Percentiles rank a stretch among this genome's conserved stretches.
Conservation (phyloP, 176 grass and related monocot species). For the Lolium rigidum region DNA sequence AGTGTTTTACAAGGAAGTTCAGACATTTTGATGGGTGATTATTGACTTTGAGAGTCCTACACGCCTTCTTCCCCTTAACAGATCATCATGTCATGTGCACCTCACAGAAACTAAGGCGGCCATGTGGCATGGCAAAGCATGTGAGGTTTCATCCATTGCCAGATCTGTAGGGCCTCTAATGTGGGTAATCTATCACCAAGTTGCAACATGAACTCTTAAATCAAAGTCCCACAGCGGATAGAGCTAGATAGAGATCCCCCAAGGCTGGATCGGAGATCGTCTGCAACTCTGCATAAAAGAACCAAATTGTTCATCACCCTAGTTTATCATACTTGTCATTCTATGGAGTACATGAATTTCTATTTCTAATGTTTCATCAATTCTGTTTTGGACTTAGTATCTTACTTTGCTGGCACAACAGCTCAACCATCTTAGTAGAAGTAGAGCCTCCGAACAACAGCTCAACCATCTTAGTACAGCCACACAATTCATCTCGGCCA, state of each 20-base stretch:
- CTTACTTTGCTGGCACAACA: constrained; percentile 18
- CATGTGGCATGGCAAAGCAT: constrained; percentile 48
- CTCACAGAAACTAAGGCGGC: constrained; percentile 21
- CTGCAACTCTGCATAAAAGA: constrained; percentile 1
- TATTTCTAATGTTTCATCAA: constrained; percentile 18
- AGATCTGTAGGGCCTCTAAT: constrained; percentile 45
- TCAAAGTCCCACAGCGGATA: background rate
- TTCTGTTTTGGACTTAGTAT: constrained; percentile 19
- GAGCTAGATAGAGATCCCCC: background rate
- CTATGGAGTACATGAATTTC: background rate
- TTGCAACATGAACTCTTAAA: constrained; percentile 36
- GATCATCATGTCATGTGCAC: constrained; percentile 56
- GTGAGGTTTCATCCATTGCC: constrained; percentile 50
- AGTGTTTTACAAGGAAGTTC: constrained; percentile 49
- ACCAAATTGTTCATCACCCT: constrained; percentile 7
- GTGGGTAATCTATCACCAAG: constrained; percentile 43
- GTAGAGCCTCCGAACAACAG: constrained; percentile 22
- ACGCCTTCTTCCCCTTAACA: constrained; percentile 41
- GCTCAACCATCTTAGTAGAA: constrained; percentile 27
- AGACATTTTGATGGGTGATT: constrained; percentile 16
- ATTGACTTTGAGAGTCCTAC: constrained; percentile 56
- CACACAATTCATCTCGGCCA: constrained; percentile 14
- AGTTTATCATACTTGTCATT: constrained; percentile 16
- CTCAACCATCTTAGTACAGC: constrained; percentile 31
- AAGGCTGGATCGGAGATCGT: background rate